Base-by-base conservation (phyloP, 1,284 basidiomycete species). In the Mycosarcoma maydis region DNA sequence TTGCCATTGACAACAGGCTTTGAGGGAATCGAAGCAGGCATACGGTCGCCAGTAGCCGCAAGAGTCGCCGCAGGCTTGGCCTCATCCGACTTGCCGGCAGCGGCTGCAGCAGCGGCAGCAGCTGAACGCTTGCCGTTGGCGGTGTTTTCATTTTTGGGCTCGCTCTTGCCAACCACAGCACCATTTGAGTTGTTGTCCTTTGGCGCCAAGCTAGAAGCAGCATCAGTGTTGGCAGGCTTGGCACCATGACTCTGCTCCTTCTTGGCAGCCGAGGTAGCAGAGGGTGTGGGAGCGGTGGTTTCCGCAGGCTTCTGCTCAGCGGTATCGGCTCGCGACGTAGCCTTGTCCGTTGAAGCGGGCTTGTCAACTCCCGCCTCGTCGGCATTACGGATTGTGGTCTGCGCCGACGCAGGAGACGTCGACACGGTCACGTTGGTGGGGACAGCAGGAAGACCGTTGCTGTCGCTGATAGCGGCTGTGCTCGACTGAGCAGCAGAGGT, bases 1-100 rank as follows among this genome's bases (percentile, higher is more conserved):
- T 57, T 59, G 29, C 58, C 68, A 34, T 69, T 69, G 30, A 56
- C 41, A 13, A 58, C 13, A 14, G 62, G 62, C 54, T 71, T 66
- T 49, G 61, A 62, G 13, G 58, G 57, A 20, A 61, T 59, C 17
- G 54, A 60, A 30, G 68, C 57, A 11, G 66, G 66, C 13, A 57
- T 57, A 20, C 54, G 54, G 29, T 61, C 59, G 24, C 47, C 42
- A 19, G 52, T 56, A 34, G 22, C 33, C 11, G 51, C n/a, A 39
- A 29, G 29, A 16, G 47, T 29, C 1, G 47, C 34, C 13, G 49
- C 37, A 32, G 51, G 24, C 56, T 66, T 66, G 30, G 47, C 51
- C 13, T 55, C 64, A 7, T 56, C 56, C 36, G 47, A 26, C 51
- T 66, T 66, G 46, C 41, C 42, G 27, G 41, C 41, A 20, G 41